A percentile compares a stretch with the other conserved stretches of the same genome.
Conservation (phyloP, 2,329 filamentous ascomycete genomes). For the Aspergillus piperis region DNA sequence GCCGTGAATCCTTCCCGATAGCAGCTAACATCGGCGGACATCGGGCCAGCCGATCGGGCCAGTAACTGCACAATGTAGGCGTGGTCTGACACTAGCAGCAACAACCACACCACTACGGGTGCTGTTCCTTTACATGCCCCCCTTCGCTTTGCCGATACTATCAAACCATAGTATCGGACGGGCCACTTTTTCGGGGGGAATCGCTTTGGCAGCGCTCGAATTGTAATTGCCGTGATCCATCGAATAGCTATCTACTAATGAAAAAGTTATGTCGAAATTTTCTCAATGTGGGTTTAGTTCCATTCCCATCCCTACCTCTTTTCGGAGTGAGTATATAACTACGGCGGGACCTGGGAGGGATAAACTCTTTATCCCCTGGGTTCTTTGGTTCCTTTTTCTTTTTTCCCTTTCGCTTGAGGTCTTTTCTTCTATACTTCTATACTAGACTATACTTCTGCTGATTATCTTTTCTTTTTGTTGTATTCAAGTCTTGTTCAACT, state of each 20-base stretch:
- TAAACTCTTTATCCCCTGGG: conserved; percentile 1
- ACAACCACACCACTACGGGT: too few species aligned
- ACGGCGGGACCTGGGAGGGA: background rate
- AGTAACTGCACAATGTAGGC: conserved; percentile 5
- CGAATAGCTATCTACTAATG: background rate
- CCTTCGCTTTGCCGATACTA: conserved; percentile 13
- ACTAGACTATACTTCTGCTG: too few species aligned
- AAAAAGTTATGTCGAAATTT: background rate
- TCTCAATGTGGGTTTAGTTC: background rate
- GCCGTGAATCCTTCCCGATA: background rate
- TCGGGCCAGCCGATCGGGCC: conserved; percentile 19
- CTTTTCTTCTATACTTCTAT: background rate
- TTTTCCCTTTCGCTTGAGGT: background rate
- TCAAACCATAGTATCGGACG: conserved; percentile 5
- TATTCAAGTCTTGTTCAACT: too few species aligned
- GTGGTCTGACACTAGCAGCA: conserved; percentile 12
- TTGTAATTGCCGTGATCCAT: background rate
- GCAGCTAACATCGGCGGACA: background rate
- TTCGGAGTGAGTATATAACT: conserved; percentile 1
- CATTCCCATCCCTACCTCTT: background rate
- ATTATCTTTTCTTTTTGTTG: too few species aligned
- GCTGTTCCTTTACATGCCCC: too few species aligned
- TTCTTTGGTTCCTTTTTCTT: background rate
- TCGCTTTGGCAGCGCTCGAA: background rate
- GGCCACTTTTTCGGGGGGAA: background rate